Base-by-base conservation (phyloP, 1,284 basidiomycete species). In the Cryptococcus jaspeensis region DNA sequence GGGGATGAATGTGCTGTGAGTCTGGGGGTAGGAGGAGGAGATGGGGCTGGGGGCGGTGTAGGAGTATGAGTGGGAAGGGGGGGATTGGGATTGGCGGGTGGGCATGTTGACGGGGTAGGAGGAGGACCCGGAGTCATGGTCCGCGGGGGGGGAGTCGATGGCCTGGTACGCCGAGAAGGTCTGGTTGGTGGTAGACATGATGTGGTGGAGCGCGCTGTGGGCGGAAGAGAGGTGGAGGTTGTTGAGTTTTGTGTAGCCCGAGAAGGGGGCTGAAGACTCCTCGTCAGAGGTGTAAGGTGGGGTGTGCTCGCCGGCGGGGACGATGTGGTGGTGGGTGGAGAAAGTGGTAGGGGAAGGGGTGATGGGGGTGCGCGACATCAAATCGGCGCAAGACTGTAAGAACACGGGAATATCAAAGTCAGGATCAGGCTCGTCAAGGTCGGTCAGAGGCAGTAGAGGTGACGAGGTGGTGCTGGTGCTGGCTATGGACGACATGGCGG, bases 1-100 rank as follows among this genome's bases (percentile, higher is more conserved):
- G 9, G 47, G 48, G 13, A 45, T 38, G 35, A 37, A 23, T 6
- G 40, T 38, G 2, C 50, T 36, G 40, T 41, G 42, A 2, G 55
- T 47, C 23, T 52, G 84, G 15, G 83, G 86, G 23, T 88, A 89
- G 49, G 85, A 58, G 8, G 62, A 59, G 25, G 50, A 39, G 8
- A 77, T 65, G 53, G 73, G 71, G 39, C 49, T 65, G 72, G 64
- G 78, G 83, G 52, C 86, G 86, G 36, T 58, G 71, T 64, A 84
- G 53, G 70, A 73, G 36, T 68, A 70, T 22, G 61, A 61, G 5
- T 85, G 69, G 28, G 28, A 32, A 43, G 72, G 72, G 58, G 76
- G 76, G 25, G 69, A 67, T 52, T 73, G 78, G 32, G 77, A 74
- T 48, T 76, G 77, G 41, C 28, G 77, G 84, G 37, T 84, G 86